Evolutionary conservation across 1,284 basidiomycete species (phyloP).

Genomic region (Afroboletus lepidellus): DNA sequence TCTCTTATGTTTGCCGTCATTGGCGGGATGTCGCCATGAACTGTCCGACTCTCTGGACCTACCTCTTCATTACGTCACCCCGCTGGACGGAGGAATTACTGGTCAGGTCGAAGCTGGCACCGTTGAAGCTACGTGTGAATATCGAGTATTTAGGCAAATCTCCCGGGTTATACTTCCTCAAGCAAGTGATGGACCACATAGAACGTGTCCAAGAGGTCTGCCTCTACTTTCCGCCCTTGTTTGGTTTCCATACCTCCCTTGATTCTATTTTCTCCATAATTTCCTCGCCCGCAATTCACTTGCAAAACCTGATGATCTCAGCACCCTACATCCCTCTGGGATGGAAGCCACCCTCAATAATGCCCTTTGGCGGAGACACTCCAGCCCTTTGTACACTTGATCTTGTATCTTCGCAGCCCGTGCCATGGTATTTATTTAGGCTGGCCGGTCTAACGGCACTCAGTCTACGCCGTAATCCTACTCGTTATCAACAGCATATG

Average conservation of each 20-base stretch:
- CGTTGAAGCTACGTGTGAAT: slow-evolving; percentile 23
- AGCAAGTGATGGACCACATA: slow-evolving; percentile 15
- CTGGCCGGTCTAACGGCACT: slow-evolving; percentile 29
- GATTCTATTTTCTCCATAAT: not conserved
- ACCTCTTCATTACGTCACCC: slow-evolving; percentile 18
- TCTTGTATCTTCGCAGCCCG: slow-evolving; percentile 23
- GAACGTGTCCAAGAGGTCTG: slow-evolving; percentile 20
- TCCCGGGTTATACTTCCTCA: slow-evolving; percentile 1
- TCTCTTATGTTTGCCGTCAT: slow-evolving; percentile 27
- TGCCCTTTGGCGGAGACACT: slow-evolving; percentile 12
- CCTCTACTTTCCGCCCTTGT: not conserved
- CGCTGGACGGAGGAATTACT: slow-evolving; percentile 34
- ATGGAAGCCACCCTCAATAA: not conserved
- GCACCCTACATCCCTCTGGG: not conserved
- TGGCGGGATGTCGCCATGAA: not conserved
- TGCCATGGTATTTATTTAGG: slow-evolving; percentile 26
- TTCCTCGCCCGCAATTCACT: slow-evolving; percentile 4
- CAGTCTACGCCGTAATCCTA: slow-evolving; percentile 15
- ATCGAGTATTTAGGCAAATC: not conserved
- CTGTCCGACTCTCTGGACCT: slow-evolving; percentile 7
- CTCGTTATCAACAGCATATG: slow-evolving; percentile 14
- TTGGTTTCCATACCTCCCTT: not conserved
- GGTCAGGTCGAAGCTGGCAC: slow-evolving; percentile 31
- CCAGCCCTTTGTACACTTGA: slow-evolving; percentile 29
- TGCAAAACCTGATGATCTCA: not conserved